phyloP scores from a whole-genome alignment of 768 basidiomycete genomes.

The Hypsizygus marmoreus region DNA sequence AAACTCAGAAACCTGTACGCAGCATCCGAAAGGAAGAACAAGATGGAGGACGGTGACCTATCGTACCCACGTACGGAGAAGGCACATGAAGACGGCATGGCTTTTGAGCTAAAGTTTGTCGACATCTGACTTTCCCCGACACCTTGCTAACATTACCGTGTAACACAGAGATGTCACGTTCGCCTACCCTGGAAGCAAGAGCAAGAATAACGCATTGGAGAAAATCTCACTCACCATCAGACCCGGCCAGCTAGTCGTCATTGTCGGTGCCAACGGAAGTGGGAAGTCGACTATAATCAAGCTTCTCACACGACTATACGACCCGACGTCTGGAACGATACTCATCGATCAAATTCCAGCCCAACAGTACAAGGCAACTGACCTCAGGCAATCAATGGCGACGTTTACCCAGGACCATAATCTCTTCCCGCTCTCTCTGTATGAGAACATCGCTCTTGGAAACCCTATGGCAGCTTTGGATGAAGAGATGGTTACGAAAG shows the following conservation, averaged over 20 bases:
- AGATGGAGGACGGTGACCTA: constrained; percentile 25
- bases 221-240: constrained; percentile 45
- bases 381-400: constrained; percentile 46
- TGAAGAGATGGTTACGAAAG: constrained; percentile 22
- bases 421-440: constrained; percentile 49
- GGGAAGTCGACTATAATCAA: constrained; percentile 58
- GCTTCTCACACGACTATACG: constrained; percentile 50
- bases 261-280: constrained; percentile 61
- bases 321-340: constrained; percentile 43
- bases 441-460: constrained; percentile 42
- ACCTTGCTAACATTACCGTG: too few species aligned
- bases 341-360: constrained; percentile 45
- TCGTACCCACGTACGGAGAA: constrained; percentile 23
- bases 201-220: constrained; percentile 33
- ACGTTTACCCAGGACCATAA: constrained; percentile 52
- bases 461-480: constrained; percentile 16
- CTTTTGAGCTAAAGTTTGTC: constrained; percentile 27
- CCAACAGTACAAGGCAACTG: constrained; percentile 33
- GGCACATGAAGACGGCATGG: constrained; percentile 25
- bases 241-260: constrained; percentile 51
- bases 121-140: neutral
- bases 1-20: constrained; percentile 35
- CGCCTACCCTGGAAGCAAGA: constrained; percentile 48
- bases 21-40: constrained; percentile 19
- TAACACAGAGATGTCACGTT: constrained; percentile 52